A percentile compares a stretch with the other conserved stretches of the same genome.
phyloP scores from a whole-genome alignment of 148 eudicot species.

The Rhododendron molle region DNA sequence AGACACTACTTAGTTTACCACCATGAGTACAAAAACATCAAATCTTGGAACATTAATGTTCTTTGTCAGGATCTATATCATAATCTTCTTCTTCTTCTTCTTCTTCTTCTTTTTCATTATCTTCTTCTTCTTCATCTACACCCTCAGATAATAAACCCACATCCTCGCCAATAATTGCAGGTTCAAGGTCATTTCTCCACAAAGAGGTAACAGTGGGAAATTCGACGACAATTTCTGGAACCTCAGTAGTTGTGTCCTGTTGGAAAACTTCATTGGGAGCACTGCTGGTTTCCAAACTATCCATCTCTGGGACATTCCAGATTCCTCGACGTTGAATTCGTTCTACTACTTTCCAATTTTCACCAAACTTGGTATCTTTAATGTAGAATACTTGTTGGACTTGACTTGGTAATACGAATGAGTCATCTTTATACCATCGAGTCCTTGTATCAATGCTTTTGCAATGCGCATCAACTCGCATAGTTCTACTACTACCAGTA shows the following conservation, averaged over 20 bases:
- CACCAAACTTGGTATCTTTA: slow-evolving; percentile 5
- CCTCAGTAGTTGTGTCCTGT: not conserved
- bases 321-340: not conserved
- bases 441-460: not conserved
- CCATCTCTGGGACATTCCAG: not conserved
- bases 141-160: not conserved
- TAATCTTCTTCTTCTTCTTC: not conserved
- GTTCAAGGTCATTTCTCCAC: not conserved
- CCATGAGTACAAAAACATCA: too few species aligned
- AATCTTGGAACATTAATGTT: too few species aligned
- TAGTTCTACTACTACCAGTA: not conserved
- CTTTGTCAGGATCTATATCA: too few species aligned
- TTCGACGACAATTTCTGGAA: not conserved
- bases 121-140: not conserved
- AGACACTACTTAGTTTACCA: too few species aligned
- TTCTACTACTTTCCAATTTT: not conserved
- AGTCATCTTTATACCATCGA: slow-evolving; percentile 4
- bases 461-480: not conserved
- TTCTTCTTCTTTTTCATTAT: not conserved
- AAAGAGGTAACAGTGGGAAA: not conserved
- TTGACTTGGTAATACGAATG: slow-evolving; percentile 3
- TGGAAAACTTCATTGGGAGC: not conserved
- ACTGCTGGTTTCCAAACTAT: not conserved
- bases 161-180: not conserved
- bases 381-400: not conserved